Evolutionary conservation across 306 rosid genomes (phyloP), one percentile per base, ranked within the genome.

Genomic region (Sesbania bispinosa): DNA sequence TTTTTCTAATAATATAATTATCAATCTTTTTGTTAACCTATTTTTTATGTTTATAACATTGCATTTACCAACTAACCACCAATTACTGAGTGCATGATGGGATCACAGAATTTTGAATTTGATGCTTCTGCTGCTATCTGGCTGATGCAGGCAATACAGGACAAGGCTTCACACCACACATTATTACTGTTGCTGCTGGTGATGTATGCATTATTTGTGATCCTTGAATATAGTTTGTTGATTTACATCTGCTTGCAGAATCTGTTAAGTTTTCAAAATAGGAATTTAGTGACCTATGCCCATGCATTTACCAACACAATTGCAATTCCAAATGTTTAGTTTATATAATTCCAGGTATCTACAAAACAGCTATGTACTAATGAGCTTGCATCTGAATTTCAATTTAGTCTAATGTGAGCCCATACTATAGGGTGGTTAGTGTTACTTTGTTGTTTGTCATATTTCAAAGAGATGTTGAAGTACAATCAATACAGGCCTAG

Each of bases 131-230:
- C 26, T 74, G 67, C 57, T 52, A 14, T 21, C 41, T 75, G 80
- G 71, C 27, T 75, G 71, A 79, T 75, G 82, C 84, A 90, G 93
- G 96, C 67, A 87, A 81, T 80, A 61, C 73, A 35, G 97, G 92
- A 45, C 96, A 87, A 80, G 88, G 92, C 33, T 92, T 92, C 73
- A 86, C 88, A 7, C 91, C 92, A 2, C 93, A 92, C 78, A 76
- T 92, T 33, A 75, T 92, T 63, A 24, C 57, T 53, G 92, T 89
- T 8, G 83, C 84, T 50, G 80, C 90, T 75, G 92, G 94, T 30
- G 97, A 89, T 92, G 97, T 89, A 89, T 60, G 72, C 46, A 62
- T 75, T 78, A 47, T 61, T 62, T 18, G 20, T 24, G 15, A 19
- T 62, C 58, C 65, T 47, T 75, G 23, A 71, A 59, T 36, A 13